Base-by-base conservation (phyloP, 2,329 filamentous ascomycete genomes). In the Fusarium sulawesiense region DNA sequence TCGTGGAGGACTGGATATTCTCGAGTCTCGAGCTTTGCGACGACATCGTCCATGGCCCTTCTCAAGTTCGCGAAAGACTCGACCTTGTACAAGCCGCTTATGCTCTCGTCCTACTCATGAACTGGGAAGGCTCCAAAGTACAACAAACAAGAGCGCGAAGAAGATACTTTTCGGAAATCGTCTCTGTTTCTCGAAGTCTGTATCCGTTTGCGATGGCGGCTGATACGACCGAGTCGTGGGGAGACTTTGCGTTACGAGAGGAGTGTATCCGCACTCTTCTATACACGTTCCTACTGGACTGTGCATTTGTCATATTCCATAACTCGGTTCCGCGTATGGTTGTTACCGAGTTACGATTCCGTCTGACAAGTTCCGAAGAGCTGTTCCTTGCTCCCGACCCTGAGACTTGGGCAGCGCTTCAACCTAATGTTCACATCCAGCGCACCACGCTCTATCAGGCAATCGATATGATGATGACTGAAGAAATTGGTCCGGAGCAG, bases 231-330 rank as follows among this genome's bases (percentile, higher is more conserved):
- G 18, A 37, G 9, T 2, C 9, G 5, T 66, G 60, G 60, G 27
- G 3, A 10, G 11, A 13, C 27, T 27, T 27, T 27, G 10, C 27
- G 10, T 34, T 70, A 4, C 45, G 30, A 37, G 68, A 71, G 11
- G 66, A 71, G n/a, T 60, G 56, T 11, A 64, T 56, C 14, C 62
- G 66, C 3, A 64, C 68, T 6, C 42, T 64, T 1, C 9, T 58
- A 2, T 71, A 60, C 5, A 54, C 56, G 4, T 71, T 66, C 14
- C n/a, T 71, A 18, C 51, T 71, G 6, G 66, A 71, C 21, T 66
- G 58, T 13, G 68, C 62, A 0, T 70, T 64, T 6, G 51, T 70
- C 13, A 70, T 70, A 21, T 70, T 70, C 13, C 42, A 70, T n/a
- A 66, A 67, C 6, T 29, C 64, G 4, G 40, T 48, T 13, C 66